Evolutionary conservation across 441 rosid species (phyloP), one percentile per base, ranked within the genome.

Genomic region (Erodium texanum): DNA sequence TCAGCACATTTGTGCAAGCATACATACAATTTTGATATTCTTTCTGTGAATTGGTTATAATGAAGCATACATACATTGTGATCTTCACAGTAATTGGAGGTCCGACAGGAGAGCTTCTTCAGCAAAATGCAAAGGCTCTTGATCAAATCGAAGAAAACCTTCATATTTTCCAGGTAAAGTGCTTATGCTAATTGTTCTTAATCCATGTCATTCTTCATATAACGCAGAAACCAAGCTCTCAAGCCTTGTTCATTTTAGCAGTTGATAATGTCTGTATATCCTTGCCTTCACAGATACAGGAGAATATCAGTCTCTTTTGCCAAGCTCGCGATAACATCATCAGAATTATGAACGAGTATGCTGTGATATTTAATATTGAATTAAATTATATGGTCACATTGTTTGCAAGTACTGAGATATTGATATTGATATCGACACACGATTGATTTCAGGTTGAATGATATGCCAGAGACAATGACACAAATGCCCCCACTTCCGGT

Each of bases 401-500:
- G 62, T 8, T 20, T 7, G 62, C 8, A 19, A 22, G 62, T 56
- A 56, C 14, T 20, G 62, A 22, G 2, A 1, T 32, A 32, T 32
- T n/a, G 38, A 38, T 38, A 38, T 18, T 52, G 9, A 52, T 52
- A 52, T 7, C 22, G 9, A 5, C 9, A 2, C 61, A 19, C 20
- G 62, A 19, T 56, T 56, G 23, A 16, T 20, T 54, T 67, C 85
- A 87, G 96, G 72, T 63, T 79, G 79, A 66, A 75, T 68, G 81
- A 80, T 22, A 65, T 62, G 65, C 81, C 83, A 0, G 85, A 85
- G 65, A 32, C 62, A 48, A 82, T 78, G 85, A 79, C 75, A 78
- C 81, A 74, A 79, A 85, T 86, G 91, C 94, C 89, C 18, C 68
- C 75, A 3, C 79, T 85, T 23, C 84, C 84, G 0, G 83, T 75